These are phyloP conservation scores for Lachancea fermentati DNA, from an alignment of 805 yeast genomes.

Conservation along the genomic window DNA sequence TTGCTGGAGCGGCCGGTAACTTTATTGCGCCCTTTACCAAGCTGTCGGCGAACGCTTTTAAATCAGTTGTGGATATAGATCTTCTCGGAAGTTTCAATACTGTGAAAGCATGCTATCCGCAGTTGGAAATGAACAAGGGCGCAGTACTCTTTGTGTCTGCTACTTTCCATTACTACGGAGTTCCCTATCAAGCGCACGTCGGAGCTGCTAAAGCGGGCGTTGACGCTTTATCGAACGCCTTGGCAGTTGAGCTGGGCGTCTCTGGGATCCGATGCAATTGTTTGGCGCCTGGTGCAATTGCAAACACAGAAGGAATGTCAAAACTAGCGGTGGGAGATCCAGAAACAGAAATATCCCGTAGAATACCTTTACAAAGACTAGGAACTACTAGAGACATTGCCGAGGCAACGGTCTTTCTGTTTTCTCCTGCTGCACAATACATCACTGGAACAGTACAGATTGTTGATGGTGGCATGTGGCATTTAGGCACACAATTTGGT, in stretches of 20 bases:
- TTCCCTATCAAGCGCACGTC: constrained; percentile 85
- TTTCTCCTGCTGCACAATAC: constrained; percentile 76
- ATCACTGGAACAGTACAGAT: constrained; percentile 72
- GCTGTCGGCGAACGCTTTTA: constrained; percentile 80
- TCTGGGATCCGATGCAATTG: constrained; percentile 77
- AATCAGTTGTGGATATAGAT: constrained; percentile 81
- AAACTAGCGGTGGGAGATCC: constrained; percentile 47
- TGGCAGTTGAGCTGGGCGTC: constrained; percentile 91
- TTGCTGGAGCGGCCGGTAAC: constrained; percentile 97
- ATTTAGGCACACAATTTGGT: constrained; percentile 46
- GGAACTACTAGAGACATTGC: constrained; percentile 81
- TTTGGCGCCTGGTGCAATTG: constrained; percentile 90
- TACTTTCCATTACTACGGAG: constrained; percentile 83
- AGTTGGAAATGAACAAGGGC: constrained; percentile 64
- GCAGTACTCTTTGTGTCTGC: constrained; percentile 75
- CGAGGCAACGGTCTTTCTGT: constrained; percentile 74
- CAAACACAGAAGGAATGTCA: constrained; percentile 77
- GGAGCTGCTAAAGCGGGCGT: constrained; percentile 96
- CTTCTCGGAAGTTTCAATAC: constrained; percentile 86
- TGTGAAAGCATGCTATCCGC: constrained; percentile 69
- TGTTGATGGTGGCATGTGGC: constrained; percentile 94
- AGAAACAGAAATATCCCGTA: constrained; percentile 36
- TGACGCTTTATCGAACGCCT: constrained; percentile 76
- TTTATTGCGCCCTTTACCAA: constrained; percentile 75
- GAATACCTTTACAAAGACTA: constrained; percentile 53